Percentiles rank a stretch among this genome's conserved stretches.
Evolutionary conservation across 2,329 filamentous ascomycete species (phyloP).

Genomic region (Stachybotrys chartarum): DNA sequence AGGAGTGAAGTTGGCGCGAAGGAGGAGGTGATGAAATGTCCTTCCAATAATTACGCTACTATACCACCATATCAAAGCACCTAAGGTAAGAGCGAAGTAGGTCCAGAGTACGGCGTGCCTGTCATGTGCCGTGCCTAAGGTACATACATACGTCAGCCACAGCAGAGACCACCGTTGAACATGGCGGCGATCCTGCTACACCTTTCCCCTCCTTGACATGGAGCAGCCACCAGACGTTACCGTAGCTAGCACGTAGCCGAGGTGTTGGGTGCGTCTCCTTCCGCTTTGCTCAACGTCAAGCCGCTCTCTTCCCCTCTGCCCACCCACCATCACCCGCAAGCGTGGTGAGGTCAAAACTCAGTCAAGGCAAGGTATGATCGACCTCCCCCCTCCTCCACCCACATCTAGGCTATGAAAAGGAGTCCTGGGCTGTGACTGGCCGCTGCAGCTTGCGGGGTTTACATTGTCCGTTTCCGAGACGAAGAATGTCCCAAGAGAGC

Average conservation of each 20-base stretch:
- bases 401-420: background rate
- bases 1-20: background rate
- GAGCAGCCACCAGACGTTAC: too few relatives aligned
- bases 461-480: background rate
- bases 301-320: background rate
- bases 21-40: background rate
- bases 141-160: background rate
- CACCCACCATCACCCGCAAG: background rate
- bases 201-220: background rate
- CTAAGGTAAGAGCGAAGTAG: too few relatives aligned
- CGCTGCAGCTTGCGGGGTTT: background rate
- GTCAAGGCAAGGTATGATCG: background rate
- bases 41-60: too few relatives aligned
- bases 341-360: background rate
- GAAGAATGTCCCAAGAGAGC: background rate
- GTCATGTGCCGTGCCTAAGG: too few relatives aligned
- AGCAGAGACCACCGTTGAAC: background rate
- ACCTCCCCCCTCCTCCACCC: background rate
- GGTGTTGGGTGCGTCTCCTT: background rate
- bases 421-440: background rate
- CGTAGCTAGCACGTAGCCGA: background rate
- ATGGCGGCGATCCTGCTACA: background rate
- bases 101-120: too few relatives aligned
- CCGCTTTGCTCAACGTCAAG: background rate
- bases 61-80: too few relatives aligned